A percentile compares a stretch with the other conserved stretches of the same genome.
These are phyloP conservation scores for Plantago coronopus DNA, from an alignment of 305 asterid species.

Conservation along the genomic window DNA sequence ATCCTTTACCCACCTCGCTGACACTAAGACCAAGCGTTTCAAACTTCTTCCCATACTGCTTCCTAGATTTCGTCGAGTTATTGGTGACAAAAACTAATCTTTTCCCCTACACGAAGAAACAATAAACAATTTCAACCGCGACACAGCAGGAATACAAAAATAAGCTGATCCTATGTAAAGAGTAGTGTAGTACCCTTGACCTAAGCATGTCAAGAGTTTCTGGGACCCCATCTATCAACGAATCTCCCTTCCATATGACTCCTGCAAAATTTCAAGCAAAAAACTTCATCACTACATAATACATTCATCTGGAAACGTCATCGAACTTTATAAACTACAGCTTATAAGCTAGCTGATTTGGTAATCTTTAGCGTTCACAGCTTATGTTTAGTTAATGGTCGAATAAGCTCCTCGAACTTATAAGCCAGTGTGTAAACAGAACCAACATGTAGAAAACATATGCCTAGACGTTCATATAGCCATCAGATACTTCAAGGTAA, in stretches of 20 bases:
- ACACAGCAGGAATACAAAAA: constrained; percentile 16
- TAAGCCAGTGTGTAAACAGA: no score
- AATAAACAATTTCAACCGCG: constrained; percentile 16
- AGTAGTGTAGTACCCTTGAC: constrained; percentile 50
- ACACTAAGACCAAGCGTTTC: constrained; percentile 90
- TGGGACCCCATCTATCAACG: constrained; percentile 91
- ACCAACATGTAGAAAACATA: no score
- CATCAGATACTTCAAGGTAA: constrained; percentile 5
- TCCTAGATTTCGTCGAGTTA: constrained; percentile 96
- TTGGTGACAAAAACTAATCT: constrained; percentile 95
- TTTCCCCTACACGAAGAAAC: constrained; percentile 66
- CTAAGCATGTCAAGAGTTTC: constrained; percentile 97
- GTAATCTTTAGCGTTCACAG: no score
- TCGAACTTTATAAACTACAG: no score
- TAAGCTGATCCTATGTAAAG: constrained; percentile 14
- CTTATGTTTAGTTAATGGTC: no score
- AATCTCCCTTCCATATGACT: constrained; percentile 98
- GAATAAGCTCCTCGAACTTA: not conserved
- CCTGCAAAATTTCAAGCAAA: constrained; percentile 53
- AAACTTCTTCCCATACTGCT: constrained; percentile 91
- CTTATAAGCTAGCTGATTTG: no score
- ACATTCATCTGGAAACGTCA: not conserved
- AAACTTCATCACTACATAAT: not conserved
- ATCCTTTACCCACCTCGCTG: constrained; percentile 55
- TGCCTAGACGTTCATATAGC: not conserved